Percentiles rank a stretch among this genome's conserved stretches.
Evolutionary conservation across 257 asterid genomes (phyloP).

Genomic region (Ocimum tenuiflorum): DNA sequence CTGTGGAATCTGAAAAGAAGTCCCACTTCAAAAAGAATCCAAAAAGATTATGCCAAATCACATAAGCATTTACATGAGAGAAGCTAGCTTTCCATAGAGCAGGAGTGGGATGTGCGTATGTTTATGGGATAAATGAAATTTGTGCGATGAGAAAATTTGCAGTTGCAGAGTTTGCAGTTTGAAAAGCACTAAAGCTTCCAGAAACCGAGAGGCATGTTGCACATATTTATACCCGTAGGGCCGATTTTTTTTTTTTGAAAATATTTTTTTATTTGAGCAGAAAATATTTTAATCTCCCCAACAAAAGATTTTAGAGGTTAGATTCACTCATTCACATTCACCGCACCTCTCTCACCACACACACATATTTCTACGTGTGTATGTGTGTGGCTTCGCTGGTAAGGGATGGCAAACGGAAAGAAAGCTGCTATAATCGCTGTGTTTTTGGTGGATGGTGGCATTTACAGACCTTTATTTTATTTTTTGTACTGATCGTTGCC

Average conservation of each 20-base stretch:
- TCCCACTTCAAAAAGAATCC: slow-evolving; percentile 23
- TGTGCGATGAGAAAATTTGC: not conserved
- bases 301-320: not conserved
- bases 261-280: too few species aligned
- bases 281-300: not conserved
- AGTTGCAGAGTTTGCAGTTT: not conserved
- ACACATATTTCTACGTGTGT: not conserved
- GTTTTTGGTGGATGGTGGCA: slow-evolving; percentile 14
- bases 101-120: not conserved
- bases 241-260: too few species aligned
- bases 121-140: not conserved
- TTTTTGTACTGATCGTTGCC: not conserved
- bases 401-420: slow-evolving; percentile 19
- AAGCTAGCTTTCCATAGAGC: not conserved
- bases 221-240: slow-evolving; percentile 11
- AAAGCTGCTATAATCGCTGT: slow-evolving; percentile 18
- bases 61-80: slow-evolving; percentile 12
- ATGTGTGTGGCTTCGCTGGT: slow-evolving; percentile 20
- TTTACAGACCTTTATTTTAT: not conserved
- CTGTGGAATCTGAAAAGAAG: slow-evolving; percentile 21
- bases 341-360: not conserved
- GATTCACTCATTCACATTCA: not conserved
- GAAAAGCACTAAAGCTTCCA: slow-evolving; percentile 11
- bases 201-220: slow-evolving; percentile 16
- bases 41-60: slow-evolving; percentile 11